These are phyloP conservation scores for Fusarium chaquense DNA, from an alignment of 2,329 filamentous ascomycete species.

Conservation along the genomic window DNA sequence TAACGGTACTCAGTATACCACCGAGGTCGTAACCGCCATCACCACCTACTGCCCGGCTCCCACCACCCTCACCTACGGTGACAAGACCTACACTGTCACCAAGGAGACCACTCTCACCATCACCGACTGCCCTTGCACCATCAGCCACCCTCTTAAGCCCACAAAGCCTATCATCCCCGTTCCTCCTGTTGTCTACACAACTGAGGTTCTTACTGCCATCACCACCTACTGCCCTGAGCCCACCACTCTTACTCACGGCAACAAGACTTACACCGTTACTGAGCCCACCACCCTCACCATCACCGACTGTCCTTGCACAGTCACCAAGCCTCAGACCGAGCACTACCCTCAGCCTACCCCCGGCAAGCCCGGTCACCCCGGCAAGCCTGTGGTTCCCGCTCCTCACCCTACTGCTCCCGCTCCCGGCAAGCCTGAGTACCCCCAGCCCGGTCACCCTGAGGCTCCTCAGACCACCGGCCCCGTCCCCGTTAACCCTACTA, in stretches of 20 bases:
- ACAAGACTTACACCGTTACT: conserved; percentile 41
- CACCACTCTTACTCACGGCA: conserved; percentile 52
- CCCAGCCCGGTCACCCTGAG: background rate
- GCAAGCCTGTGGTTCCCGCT: conserved; percentile 3
- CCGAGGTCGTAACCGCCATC: conserved; percentile 73
- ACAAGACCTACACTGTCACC: conserved; percentile 77
- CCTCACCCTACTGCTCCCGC: conserved; percentile 15
- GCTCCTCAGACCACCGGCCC: conserved; percentile 23
- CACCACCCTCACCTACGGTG: conserved; percentile 72
- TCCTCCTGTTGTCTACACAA: conserved; percentile 26
- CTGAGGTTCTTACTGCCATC: conserved; percentile 40
- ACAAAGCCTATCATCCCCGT: conserved; percentile 30
- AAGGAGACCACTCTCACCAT: conserved; percentile 77
- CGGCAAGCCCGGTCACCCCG: conserved; percentile 13
- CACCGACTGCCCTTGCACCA: conserved; percentile 77
- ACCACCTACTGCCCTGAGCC: conserved; percentile 55
- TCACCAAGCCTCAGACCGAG: conserved; percentile 42
- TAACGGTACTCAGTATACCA: conserved; percentile 62
- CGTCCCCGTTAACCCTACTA: conserved; percentile 39
- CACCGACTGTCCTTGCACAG: conserved; percentile 36
- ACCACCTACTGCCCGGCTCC: conserved; percentile 79
- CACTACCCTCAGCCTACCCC: conserved; percentile 42
- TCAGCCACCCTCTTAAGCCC: conserved; percentile 66
- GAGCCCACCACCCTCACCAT: conserved; percentile 30
- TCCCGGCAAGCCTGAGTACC: conserved; percentile 12